phyloP scores from a whole-genome alignment of 495 filamentous ascomycete genomes.

The Aspergillus diversus region DNA sequence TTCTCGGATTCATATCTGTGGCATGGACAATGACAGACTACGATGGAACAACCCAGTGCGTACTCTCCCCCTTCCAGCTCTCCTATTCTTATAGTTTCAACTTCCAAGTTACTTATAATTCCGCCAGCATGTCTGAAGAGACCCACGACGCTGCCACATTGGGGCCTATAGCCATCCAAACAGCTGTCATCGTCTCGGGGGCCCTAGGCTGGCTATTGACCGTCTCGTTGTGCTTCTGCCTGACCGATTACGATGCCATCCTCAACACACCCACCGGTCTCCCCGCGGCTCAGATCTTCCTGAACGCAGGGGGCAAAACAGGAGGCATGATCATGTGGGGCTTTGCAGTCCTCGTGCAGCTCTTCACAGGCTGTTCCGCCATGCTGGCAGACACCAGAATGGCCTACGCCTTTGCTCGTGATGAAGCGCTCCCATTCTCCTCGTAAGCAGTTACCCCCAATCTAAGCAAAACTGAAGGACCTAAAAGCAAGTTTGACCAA shows the following conservation, averaged over 20 bases:
- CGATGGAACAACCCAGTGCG: slow-evolving; percentile 70
- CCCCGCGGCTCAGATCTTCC: slow-evolving; percentile 71
- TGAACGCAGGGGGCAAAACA: slow-evolving; percentile 64
- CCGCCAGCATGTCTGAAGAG: slow-evolving; percentile 70
- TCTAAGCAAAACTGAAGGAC: slow-evolving; percentile 6
- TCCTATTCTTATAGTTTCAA: background rate
- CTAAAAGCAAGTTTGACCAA: slow-evolving; percentile 2
- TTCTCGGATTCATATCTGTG: slow-evolving; percentile 71
- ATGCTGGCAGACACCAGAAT: slow-evolving; percentile 74
- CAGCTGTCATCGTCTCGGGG: slow-evolving; percentile 68
- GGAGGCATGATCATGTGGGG: slow-evolving; percentile 71
- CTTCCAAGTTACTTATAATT: background rate
- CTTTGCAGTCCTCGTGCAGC: slow-evolving; percentile 70
- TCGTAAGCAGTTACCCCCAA: slow-evolving; percentile 36
- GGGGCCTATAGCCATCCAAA: slow-evolving; percentile 66
- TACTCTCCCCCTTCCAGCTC: slow-evolving; percentile 22
- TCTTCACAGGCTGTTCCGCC: slow-evolving; percentile 72
- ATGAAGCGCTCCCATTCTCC: slow-evolving; percentile 71
- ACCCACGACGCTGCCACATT: slow-evolving; percentile 70
- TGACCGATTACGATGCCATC: slow-evolving; percentile 65
- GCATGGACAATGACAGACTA: slow-evolving; percentile 81
- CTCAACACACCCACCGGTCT: slow-evolving; percentile 65
- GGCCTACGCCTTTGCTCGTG: slow-evolving; percentile 73
- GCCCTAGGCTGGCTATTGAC: slow-evolving; percentile 67
- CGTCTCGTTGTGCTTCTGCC: slow-evolving; percentile 70